Conservation (phyloP, 495 filamentous ascomycete genomes). For the Bryoglossum gracile region DNA sequence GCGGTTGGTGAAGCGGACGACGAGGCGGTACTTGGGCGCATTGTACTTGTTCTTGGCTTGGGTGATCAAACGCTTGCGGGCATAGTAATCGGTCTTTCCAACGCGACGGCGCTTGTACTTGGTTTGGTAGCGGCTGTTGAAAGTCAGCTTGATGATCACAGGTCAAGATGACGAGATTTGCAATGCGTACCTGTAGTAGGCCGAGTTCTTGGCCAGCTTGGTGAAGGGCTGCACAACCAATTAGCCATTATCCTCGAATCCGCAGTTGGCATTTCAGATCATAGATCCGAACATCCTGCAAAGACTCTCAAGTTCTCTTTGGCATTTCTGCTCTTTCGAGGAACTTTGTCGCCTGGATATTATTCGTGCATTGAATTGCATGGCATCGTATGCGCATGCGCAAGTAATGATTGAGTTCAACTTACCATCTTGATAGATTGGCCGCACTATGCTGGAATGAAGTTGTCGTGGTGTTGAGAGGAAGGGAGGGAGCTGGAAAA, state of each 20-base stretch:
- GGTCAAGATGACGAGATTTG: background rate
- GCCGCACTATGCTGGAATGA: conserved; percentile 25
- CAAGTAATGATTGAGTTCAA: conserved; percentile 25
- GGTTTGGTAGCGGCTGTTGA: conserved; percentile 86
- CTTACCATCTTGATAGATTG: conserved; percentile 55
- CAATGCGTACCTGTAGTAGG: conserved; percentile 83
- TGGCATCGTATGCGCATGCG: conserved; percentile 3
- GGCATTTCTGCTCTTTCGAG: conserved; percentile 23
- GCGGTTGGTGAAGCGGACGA: conserved; percentile 99
- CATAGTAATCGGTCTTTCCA: conserved; percentile 99
- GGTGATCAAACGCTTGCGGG: conserved; percentile 97
- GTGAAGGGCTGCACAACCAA: conserved; percentile 66
- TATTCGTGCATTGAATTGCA: background rate
- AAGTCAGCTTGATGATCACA: conserved; percentile 22
- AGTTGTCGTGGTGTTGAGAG: conserved; percentile 19
- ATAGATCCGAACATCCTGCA: conserved; percentile 93
- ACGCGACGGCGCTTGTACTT: conserved; percentile 97
- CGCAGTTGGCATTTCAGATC: conserved; percentile 98
- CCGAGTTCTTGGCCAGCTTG: conserved; percentile 92
- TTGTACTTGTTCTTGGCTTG: conserved; percentile 99
- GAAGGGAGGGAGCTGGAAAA: conserved; percentile 4
- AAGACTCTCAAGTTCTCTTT: conserved; percentile 52
- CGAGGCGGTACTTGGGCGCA: conserved; percentile 98
- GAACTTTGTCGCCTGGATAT: conserved; percentile 1
- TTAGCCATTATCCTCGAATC: conserved; percentile 53